These are phyloP conservation scores for Saccharum spontaneum DNA, from an alignment of 176 grass and related monocot genomes.

Conservation along the genomic window DNA sequence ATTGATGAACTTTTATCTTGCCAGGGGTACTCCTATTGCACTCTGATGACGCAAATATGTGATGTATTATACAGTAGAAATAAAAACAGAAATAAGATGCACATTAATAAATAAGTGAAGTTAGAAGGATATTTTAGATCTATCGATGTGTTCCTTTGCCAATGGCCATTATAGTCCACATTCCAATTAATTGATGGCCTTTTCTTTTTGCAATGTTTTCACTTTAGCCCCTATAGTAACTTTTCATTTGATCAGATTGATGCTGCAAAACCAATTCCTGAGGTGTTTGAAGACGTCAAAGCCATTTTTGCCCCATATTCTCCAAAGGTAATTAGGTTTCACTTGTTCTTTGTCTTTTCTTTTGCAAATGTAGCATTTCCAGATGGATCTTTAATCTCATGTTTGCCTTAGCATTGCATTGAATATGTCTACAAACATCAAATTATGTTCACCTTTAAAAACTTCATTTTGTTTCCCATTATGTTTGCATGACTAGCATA, in stretches of 20 bases:
- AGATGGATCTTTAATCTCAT: neutral
- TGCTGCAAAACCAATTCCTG: constrained; percentile 81
- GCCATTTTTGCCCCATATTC: constrained; percentile 63
- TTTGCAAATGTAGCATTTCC: constrained; percentile 20
- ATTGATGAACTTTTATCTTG: constrained; percentile 3
- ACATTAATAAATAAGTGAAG: neutral
- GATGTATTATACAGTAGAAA: neutral
- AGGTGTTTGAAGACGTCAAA: constrained; percentile 85
- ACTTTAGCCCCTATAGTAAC: constrained; percentile 21
- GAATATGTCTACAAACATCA: neutral
- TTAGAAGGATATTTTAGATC: constrained; percentile 1
- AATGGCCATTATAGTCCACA: neutral
- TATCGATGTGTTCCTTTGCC: neutral
- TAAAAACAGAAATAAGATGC: neutral
- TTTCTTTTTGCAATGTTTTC: constrained; percentile 19
- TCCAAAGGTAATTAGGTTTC: constrained; percentile 48
- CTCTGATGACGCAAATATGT: neutral
- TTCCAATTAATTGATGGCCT: neutral
- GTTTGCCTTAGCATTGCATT: neutral
- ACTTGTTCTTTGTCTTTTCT: neutral
- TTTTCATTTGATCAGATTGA: constrained; percentile 50
- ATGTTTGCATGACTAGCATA: neutral
- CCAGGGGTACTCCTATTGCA: neutral
- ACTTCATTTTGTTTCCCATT: neutral
- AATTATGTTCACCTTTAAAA: neutral